Conservation (phyloP, 768 basidiomycete genomes). For the Amyloporia xantha region DNA sequence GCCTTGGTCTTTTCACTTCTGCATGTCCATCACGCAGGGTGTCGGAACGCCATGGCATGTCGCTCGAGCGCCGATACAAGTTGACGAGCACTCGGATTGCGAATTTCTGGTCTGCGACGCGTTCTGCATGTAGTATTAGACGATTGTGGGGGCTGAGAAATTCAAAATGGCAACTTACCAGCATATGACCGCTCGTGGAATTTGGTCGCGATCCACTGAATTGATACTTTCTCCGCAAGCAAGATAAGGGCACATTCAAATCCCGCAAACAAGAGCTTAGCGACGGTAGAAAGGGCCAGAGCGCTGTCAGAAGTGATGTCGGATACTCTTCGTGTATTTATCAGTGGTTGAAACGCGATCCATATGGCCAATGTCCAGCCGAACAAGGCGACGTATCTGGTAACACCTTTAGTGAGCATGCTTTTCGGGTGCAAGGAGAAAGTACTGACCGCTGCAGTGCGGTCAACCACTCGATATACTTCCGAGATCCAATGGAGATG, state of each 20-base stretch:
- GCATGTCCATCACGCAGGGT: constrained; percentile 39
- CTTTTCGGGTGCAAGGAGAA: not conserved
- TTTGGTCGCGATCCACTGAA: constrained; percentile 80
- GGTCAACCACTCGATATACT: constrained; percentile 75
- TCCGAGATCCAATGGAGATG: constrained; percentile 61
- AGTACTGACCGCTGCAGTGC: constrained; percentile 49
- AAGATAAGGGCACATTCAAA: constrained; percentile 64
- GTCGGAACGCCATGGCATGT: constrained; percentile 63
- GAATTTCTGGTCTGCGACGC: constrained; percentile 78
- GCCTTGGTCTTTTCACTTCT: constrained; percentile 41
- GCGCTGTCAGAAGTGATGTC: constrained; percentile 20
- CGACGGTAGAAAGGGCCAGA: constrained; percentile 47
- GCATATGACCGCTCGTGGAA: constrained; percentile 77
- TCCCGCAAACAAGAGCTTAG: constrained; percentile 66
- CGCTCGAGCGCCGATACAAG: constrained; percentile 73
- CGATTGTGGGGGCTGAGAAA: not conserved
- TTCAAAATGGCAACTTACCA: constrained; percentile 28
- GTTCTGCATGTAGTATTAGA: constrained; percentile 38
- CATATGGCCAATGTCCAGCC: constrained; percentile 61
- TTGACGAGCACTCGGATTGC: constrained; percentile 64
- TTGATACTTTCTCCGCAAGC: constrained; percentile 75
- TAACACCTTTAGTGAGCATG: not conserved
- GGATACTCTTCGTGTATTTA: constrained; percentile 32
- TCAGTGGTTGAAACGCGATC: constrained; percentile 68
- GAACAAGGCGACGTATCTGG: constrained; percentile 58